Base-by-base conservation (phyloP, 331 rosid species). In the Quercus phellos region DNA sequence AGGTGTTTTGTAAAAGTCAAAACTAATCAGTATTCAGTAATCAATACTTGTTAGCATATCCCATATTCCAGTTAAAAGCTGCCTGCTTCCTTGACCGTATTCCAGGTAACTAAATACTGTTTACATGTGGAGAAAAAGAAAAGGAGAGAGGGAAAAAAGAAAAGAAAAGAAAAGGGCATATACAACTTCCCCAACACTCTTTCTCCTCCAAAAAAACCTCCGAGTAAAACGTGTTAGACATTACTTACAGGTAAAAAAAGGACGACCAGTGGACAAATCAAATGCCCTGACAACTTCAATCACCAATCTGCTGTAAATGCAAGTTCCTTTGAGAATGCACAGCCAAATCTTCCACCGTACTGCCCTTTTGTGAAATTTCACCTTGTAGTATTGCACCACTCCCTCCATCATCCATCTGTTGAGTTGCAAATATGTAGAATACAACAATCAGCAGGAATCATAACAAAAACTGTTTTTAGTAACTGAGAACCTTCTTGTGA, bases 401-500 rank as follows among this genome's bases (percentile, higher is more conserved):
- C 78, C 30, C 68, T 73, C 42, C 74, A 26, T 79, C 74, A 66
- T 60, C 78, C 66, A 70, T 61, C 86, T 79, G 79, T 60, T 42
- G 27, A 30, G 32, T 68, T 34, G 42, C 6, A 73, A 29, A 6
- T 21, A 63, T 24, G 12, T 12, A n/a, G 18, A 42, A 63, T 21
- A 63, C 26, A 21, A 19, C 6, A 66, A 7, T n/a, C 26, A 17
- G 9, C 13, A 34, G 26, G 11, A 34, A 66, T 9, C 18, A 29
- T 14, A 6, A 64, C 18, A 30, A 29, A 32, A 64, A 17, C 70
- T 30, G 46, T 14, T 30, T 11, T 29, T 8, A 17, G 21, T 32
- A 64, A 64, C 60, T 21, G n/a, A 55, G 60, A 55, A 55, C 22
- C 60, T 61, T 63, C 43, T 38, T 30, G 69, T 6, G 22, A 63